Conservation (phyloP, 202 grass and related monocot species). For the Cymbopogon flexuosus region DNA sequence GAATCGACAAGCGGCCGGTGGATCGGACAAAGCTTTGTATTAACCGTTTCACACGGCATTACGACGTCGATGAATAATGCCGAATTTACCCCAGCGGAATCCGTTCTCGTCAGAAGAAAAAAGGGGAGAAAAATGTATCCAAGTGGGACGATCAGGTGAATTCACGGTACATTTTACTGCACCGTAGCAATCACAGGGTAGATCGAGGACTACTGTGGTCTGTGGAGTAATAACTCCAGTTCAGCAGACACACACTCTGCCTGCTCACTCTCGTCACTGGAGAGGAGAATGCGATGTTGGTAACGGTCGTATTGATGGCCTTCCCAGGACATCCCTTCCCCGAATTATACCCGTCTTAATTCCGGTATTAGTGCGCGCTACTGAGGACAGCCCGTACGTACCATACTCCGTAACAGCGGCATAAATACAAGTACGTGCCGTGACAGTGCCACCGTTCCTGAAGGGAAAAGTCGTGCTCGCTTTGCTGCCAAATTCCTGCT, state of each 20-base stretch:
- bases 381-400: conserved; percentile 6
- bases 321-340: not conserved
- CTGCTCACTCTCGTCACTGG: no score
- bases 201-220: not conserved
- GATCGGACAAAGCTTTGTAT: not conserved
- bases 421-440: not conserved
- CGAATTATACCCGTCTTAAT: conserved; percentile 12
- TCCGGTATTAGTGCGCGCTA: not conserved
- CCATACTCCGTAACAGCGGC: not conserved
- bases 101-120: no score
- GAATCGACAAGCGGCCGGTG: not conserved
- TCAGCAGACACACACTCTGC: not conserved
- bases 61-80: not conserved
- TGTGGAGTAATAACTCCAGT: not conserved
- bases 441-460: no score
- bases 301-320: conserved; percentile 12
- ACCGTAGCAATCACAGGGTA: not conserved
- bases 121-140: not conserved
- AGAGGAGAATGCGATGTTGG: not conserved
- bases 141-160: not conserved
- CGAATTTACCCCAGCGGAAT: not conserved
- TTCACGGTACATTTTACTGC: not conserved
- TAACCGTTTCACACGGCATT: not conserved
- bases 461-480: no score
- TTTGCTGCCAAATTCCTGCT: not conserved